A percentile compares a stretch with the other conserved stretches of the same genome.
Evolutionary conservation across 1,284 basidiomycete species (phyloP).

Genomic region (Athelia psychrophila): DNA sequence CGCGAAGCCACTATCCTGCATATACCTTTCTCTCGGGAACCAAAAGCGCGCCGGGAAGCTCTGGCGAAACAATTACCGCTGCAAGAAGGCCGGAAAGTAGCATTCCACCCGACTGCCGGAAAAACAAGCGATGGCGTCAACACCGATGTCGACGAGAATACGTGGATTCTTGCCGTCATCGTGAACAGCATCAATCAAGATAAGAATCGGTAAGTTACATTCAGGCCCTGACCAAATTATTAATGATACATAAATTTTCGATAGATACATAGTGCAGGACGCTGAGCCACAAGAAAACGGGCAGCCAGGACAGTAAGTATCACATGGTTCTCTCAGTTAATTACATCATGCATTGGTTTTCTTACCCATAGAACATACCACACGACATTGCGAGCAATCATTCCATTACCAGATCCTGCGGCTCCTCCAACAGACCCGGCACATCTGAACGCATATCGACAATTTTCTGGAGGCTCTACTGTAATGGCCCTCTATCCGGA

Average conservation of each 20-base stretch:
- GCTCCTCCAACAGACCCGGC: constrained; percentile 54
- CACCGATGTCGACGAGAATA: constrained; percentile 61
- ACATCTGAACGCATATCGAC: constrained; percentile 66
- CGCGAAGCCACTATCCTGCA: constrained; percentile 51
- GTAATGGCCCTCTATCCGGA: constrained; percentile 84
- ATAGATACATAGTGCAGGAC: constrained; percentile 79
- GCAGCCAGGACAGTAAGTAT: constrained; percentile 60
- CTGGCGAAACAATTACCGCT: constrained; percentile 61
- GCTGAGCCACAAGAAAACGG: constrained; percentile 77
- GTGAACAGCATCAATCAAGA: constrained; percentile 66
- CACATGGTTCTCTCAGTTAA: constrained; percentile 2
- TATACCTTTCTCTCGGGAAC: constrained; percentile 59
- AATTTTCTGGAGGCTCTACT: constrained; percentile 65
- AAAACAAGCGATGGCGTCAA: constrained; percentile 42
- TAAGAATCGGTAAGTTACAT: constrained; percentile 52
- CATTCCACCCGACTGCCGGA: constrained; percentile 65
- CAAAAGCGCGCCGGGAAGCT: constrained; percentile 60
- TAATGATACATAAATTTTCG: constrained; percentile 6
- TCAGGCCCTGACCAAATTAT: constrained; percentile 1
- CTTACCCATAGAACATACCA: constrained; percentile 53
- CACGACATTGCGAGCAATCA: constrained; percentile 64
- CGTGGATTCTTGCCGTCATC: constrained; percentile 79
- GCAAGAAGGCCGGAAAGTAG: constrained; percentile 70
- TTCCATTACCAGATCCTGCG: constrained; percentile 72
- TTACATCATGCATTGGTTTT: constrained; percentile 7